Conservation (phyloP, 2,329 filamentous ascomycete genomes). For the Colletotrichum chrysophilum region DNA sequence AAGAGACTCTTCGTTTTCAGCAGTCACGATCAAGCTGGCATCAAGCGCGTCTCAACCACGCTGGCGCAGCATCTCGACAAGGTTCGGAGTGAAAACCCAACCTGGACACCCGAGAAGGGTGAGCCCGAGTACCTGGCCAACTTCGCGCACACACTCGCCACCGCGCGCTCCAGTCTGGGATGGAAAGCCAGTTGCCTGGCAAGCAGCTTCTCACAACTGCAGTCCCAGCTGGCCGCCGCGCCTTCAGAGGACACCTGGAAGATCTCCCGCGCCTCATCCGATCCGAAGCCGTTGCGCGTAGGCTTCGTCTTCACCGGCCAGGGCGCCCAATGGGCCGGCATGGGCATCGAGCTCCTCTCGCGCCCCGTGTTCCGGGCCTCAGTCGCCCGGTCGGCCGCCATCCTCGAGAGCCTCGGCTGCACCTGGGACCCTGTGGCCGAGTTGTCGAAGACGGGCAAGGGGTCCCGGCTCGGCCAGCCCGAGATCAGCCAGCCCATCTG, state of each 20-base stretch:
- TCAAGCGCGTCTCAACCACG: neutral
- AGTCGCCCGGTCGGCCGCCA: constrained; percentile 26
- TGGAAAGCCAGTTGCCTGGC: neutral
- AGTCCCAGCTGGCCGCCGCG: neutral
- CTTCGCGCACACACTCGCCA: neutral
- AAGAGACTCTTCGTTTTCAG: constrained; percentile 2
- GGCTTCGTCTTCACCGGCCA: constrained; percentile 25
- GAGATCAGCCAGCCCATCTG: constrained; percentile 36
- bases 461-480: neutral
- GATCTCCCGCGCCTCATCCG: neutral
- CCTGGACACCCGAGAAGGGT: neutral
- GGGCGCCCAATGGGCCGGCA: constrained; percentile 23
- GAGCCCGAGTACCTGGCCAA: neutral
- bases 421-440: neutral
- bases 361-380: constrained; percentile 2
- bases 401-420: neutral
- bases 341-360: constrained; percentile 19
- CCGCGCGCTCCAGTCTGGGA: neutral
- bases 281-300: neutral
- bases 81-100: neutral
- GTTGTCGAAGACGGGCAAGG: neutral
- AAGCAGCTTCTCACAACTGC: neutral
- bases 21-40: neutral
- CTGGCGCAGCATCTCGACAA: neutral
- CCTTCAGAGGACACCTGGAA: neutral